These are phyloP conservation scores for Penicillium coffeae DNA, from an alignment of 495 filamentous ascomycete genomes.

Conservation along the genomic window DNA sequence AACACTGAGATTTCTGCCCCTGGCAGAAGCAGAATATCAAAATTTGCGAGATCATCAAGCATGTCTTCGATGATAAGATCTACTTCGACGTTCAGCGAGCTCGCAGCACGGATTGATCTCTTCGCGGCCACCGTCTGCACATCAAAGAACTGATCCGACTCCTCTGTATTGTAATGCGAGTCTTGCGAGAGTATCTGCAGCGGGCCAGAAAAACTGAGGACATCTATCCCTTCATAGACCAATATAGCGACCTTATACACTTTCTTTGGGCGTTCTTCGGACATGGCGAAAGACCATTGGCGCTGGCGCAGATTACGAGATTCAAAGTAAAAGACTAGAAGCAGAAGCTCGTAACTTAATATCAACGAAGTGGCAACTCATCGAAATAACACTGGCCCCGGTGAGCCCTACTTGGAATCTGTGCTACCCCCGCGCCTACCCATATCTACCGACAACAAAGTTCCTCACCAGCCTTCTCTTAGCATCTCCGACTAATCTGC, in stretches of 20 bases:
- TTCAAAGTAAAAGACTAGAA: no score
- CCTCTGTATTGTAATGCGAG: conserved; percentile 1
- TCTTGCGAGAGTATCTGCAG: conserved; percentile 45
- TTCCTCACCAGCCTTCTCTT: not conserved
- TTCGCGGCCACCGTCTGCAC: conserved; percentile 23
- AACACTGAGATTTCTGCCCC: conserved; percentile 30
- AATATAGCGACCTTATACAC: conserved; percentile 26
- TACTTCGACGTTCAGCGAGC: conserved; percentile 14
- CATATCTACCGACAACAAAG: conserved; percentile 4
- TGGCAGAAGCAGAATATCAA: conserved; percentile 64
- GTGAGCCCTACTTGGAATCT: not conserved
- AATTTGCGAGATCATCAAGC: conserved; percentile 57
- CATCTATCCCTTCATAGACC: conserved; percentile 42
- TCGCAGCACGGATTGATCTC: conserved; percentile 21
- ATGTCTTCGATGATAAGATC: conserved; percentile 48
- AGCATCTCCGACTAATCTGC: no score
- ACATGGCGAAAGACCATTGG: not conserved
- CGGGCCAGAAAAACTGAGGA: conserved; percentile 60
- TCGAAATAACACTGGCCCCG: no score
- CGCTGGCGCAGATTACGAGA: no score
- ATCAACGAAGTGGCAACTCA: not conserved
- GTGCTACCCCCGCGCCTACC: conserved; percentile 3
- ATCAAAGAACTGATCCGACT: conserved; percentile 17
- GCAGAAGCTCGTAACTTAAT: not conserved
- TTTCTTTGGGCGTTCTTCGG: not conserved